Percentiles rank a stretch among this genome's conserved stretches.
phyloP scores from a whole-genome alignment of 2,329 filamentous ascomycete genomes.

The Celoporthe dispersa region DNA sequence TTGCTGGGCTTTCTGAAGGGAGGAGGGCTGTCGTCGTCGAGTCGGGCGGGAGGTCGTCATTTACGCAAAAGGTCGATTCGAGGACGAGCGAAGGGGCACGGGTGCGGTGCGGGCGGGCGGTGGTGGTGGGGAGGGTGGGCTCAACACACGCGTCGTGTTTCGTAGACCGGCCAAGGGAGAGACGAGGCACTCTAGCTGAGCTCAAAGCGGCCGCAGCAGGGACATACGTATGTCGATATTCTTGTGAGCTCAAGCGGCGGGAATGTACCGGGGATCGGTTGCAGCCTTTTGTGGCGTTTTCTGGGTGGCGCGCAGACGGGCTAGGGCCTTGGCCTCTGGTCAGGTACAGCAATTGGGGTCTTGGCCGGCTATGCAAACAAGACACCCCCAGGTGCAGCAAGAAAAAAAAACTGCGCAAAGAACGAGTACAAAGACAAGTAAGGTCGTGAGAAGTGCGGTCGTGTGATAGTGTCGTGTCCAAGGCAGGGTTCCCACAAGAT shows the following conservation, averaged over 20 bases:
- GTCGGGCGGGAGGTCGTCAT: slow-evolving; percentile 49
- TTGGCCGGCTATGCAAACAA: neutral
- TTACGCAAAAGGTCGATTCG: slow-evolving; percentile 35
- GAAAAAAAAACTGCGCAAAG: neutral
- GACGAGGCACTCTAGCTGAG: slow-evolving; percentile 15
- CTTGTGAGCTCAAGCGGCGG: slow-evolving; percentile 7
- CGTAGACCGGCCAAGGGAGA: slow-evolving; percentile 12
- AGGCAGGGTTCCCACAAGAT: neutral
- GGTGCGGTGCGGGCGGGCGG: slow-evolving; percentile 13
- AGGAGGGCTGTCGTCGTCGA: slow-evolving; percentile 47
- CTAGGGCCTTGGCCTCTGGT: slow-evolving; percentile 9
- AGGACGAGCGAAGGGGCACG: slow-evolving; percentile 16
- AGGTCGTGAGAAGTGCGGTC: neutral
- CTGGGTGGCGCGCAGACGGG: slow-evolving; percentile 16
- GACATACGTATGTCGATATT: slow-evolving; percentile 24
- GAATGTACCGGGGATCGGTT: slow-evolving; percentile 15
- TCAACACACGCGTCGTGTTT: slow-evolving; percentile 26
- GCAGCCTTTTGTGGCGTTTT: slow-evolving; percentile 19
- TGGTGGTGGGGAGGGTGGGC: neutral
- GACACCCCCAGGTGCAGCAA: neutral
- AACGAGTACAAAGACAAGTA: neutral
- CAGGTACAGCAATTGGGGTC: neutral
- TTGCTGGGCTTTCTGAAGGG: slow-evolving; percentile 49
- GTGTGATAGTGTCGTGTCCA: slow-evolving; percentile 3
- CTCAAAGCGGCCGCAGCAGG: slow-evolving; percentile 22